These are phyloP conservation scores for Citrullus mucosospermus DNA, from an alignment of 306 rosid species.

Conservation along the genomic window DNA sequence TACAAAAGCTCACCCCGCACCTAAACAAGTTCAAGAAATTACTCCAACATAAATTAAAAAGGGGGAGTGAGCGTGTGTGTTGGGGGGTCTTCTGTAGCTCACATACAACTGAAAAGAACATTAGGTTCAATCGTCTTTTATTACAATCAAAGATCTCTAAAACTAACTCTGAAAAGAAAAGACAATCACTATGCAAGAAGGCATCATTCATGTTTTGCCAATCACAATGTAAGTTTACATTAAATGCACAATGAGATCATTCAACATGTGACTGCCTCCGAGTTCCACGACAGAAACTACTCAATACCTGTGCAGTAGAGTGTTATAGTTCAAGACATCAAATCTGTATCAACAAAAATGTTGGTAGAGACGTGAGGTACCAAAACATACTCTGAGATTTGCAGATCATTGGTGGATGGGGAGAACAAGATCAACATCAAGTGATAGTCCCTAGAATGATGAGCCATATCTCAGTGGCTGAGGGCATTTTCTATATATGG, in stretches of 20 bases:
- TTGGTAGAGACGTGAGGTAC: background rate
- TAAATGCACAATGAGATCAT: background rate
- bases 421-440: background rate
- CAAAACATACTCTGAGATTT: background rate
- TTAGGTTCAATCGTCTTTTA: background rate
- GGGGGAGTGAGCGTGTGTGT: background rate
- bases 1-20: constrained; percentile 1
- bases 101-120: background rate
- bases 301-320: background rate
- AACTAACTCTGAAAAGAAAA: background rate
- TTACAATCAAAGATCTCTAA: background rate
- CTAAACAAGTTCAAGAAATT: constrained; percentile 8
- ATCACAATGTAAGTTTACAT: background rate
- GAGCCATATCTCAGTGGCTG: background rate
- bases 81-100: background rate
- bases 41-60: background rate
- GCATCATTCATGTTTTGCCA: background rate
- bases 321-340: background rate
- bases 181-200: background rate
- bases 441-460: background rate
- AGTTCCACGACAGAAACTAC: background rate
- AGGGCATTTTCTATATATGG: background rate
- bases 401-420: background rate
- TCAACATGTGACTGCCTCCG: background rate
- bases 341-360: background rate